Evolutionary conservation across 306 rosid species (phyloP), one percentile per base, ranked within the genome.

Genomic region (Rosa chinensis): DNA sequence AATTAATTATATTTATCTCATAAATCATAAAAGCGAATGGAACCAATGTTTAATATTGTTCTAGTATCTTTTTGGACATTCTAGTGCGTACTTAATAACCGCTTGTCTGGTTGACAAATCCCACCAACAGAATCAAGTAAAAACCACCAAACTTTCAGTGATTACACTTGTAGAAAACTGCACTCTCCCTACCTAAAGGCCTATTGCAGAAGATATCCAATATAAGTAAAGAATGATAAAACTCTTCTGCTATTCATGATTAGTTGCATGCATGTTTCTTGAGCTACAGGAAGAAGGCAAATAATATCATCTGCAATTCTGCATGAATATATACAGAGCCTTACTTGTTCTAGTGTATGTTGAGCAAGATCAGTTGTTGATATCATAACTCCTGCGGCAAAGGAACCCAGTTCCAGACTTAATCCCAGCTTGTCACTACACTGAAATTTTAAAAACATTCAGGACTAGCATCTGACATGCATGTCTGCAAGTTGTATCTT

Each of bases 381-480:
- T 86, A 96, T 96, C 99, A 96, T 96, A 85, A 96, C 99, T 66
- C 99, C 98, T 9, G 97, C 99, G 70, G 99, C 98, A 70, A 96
- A 96, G 81, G 99, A 96, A 79, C 99, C 99, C 75, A 96, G 86
- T 85, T 96, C 99, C 73, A 96, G 89, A 82, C 99, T 96, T 85
- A 96, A 87, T 76, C 99, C 99, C 83, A 96, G 89, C 93, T 96
- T 96, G 87, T 96, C 99, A 80, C 98, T 96, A 90, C 96, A 89
- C 98, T 96, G 98, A 90, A 96, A 88, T 85, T 59, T 77, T 81
- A 86, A 63, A 83, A 74, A 35, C 72, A 81, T 85, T 77, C 81
- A 79, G 40, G 76, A 48, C 63, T 63, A 47, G 39, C 23, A 61
- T 37, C 73, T 11, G 61, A 72, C 74, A 73, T 40, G 71, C 72